Percentiles rank a stretch among this genome's conserved stretches.
Conservation (phyloP, 1,284 basidiomycete species). For the Trichosporon ovoides region DNA sequence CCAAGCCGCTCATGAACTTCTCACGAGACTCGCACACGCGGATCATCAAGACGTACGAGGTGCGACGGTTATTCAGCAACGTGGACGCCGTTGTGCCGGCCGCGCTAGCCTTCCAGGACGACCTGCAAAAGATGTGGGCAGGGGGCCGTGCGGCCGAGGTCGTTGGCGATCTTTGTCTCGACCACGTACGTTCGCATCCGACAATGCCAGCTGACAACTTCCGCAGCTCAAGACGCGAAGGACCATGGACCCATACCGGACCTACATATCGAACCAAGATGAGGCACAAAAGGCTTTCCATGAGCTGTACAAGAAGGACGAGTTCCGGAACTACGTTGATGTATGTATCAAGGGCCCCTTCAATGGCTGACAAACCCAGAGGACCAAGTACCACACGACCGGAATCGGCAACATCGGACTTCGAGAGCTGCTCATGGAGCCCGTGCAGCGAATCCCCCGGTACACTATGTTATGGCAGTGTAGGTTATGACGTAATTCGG, state of each 20-base stretch:
- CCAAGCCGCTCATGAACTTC: not conserved
- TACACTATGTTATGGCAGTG: slow-evolving; percentile 89
- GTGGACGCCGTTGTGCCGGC: slow-evolving; percentile 81
- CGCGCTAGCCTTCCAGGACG: slow-evolving; percentile 76
- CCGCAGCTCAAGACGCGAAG: slow-evolving; percentile 62
- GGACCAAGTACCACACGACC: slow-evolving; percentile 78
- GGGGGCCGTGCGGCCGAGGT: slow-evolving; percentile 56
- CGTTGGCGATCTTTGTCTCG: slow-evolving; percentile 77
- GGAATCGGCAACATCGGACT: slow-evolving; percentile 81
- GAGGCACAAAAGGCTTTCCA: slow-evolving; percentile 87
- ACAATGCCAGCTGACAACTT: not conserved
- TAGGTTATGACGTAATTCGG: slow-evolving; percentile 11
- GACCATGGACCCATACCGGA: slow-evolving; percentile 84
- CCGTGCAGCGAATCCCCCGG: slow-evolving; percentile 96
- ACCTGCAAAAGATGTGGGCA: slow-evolving; percentile 68
- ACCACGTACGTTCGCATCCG: slow-evolving; percentile 55
- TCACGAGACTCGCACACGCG: not conserved
- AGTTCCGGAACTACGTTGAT: slow-evolving; percentile 75
- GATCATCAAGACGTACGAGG: slow-evolving; percentile 73
- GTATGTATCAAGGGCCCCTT: slow-evolving; percentile 51
- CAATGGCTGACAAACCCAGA: slow-evolving; percentile 51
- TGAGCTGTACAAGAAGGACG: slow-evolving; percentile 69
- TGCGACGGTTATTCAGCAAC: slow-evolving; percentile 89
- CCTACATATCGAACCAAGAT: slow-evolving; percentile 87
- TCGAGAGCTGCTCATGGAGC: slow-evolving; percentile 93